Evolutionary conservation across 345 rosid genomes (phyloP), one percentile per base, ranked within the genome.

Genomic region (Salix caprea): DNA sequence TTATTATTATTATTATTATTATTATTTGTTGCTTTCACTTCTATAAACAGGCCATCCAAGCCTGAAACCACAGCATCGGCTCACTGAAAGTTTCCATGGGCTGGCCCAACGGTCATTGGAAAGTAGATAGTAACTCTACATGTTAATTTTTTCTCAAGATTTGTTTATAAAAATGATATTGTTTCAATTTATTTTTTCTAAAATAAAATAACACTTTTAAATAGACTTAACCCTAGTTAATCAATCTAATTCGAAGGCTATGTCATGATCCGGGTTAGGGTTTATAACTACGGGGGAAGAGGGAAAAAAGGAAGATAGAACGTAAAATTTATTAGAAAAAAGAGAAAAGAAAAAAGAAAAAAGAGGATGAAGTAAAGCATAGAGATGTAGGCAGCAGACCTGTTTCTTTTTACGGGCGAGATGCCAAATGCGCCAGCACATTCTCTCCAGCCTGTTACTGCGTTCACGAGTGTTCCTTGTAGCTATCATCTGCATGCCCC

Each of bases 341-440:
- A 44, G 4, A 44, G 12, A 12, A 44, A 56, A 0, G 0, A 56
- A 15, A 5, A n/a, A 56, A 4, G 6, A 21, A 6, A 18, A 14
- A 23, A 58, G 64, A 24, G 23, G 24, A 18, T 15, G 3, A 21
- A 9, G 3, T 7, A 32, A 48, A 52, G 30, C 15, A 44, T 30
- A 13, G 18, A 16, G 28, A 28, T 7, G 18, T 2, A 14, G 21
- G 39, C 36, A 28, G 8, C 37, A 0, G 78, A 91, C 98, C 91
- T 94, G 92, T 74, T 92, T 94, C 88, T 87, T 92, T 76, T 84
- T 90, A 69, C 97, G 97, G 70, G 96, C 94, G 67, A 94, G 96
- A 88, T 94, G 96, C 97, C 98, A 94, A 79, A 94, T 92, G 9
- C 97, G 89, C 98, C 98, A 94, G 89, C 97, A 92, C 88, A 94